phyloP scores from a whole-genome alignment of 805 yeast species.

The Torulaspora indica region DNA sequence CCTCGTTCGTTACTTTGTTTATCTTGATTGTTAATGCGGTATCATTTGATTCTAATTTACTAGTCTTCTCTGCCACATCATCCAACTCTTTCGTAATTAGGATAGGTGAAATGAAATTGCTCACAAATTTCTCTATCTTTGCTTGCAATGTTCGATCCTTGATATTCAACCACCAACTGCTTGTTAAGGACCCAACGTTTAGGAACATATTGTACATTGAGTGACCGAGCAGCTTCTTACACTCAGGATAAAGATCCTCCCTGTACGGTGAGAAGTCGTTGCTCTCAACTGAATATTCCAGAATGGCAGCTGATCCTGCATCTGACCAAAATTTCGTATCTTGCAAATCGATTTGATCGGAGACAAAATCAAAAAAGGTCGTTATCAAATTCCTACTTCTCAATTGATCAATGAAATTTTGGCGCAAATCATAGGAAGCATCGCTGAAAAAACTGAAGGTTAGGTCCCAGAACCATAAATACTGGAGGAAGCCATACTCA shows the following conservation, averaged over 20 bases:
- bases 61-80: slow-evolving; percentile 44
- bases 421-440: slow-evolving; percentile 59
- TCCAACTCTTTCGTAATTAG: slow-evolving; percentile 55
- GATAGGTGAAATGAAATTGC: slow-evolving; percentile 56
- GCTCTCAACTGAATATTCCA: slow-evolving; percentile 18
- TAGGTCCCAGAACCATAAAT: slow-evolving; percentile 66
- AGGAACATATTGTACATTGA: slow-evolving; percentile 27
- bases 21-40: slow-evolving; percentile 53
- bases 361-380: slow-evolving; percentile 48
- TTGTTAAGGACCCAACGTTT: slow-evolving; percentile 32
- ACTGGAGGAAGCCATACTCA: slow-evolving; percentile 38
- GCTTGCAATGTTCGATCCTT: slow-evolving; percentile 62
- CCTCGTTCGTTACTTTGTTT: slow-evolving; percentile 57
- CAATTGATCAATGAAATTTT: slow-evolving; percentile 55
- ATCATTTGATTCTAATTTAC: slow-evolving; percentile 34
- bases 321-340: slow-evolving; percentile 27
- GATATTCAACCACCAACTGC: slow-evolving; percentile 63
- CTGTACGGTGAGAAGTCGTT: slow-evolving; percentile 24
- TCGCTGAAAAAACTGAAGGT: slow-evolving; percentile 57
- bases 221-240: slow-evolving; percentile 28
- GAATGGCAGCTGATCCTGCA: slow-evolving; percentile 24
- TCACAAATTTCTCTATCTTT: slow-evolving; percentile 58
- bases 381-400: slow-evolving; percentile 45
- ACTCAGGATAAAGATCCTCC: slow-evolving; percentile 29
- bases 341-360: slow-evolving; percentile 47